phyloP scores from a whole-genome alignment of 441 rosid genomes.

The California macrophylla region DNA sequence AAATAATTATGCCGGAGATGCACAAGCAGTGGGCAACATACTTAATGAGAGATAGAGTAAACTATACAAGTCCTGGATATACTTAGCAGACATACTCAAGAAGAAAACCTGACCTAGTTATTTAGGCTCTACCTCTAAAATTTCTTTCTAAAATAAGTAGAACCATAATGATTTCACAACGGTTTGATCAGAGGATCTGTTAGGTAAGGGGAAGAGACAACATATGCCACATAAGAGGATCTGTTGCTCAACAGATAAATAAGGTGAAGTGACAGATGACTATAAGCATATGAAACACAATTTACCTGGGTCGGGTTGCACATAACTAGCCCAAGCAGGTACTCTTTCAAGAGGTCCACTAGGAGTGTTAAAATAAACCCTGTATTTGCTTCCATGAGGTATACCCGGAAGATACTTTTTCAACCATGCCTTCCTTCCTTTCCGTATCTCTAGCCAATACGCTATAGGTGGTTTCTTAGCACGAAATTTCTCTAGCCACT shows the following conservation, averaged over 20 bases:
- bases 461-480: conserved; percentile 68
- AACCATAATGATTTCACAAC: neutral
- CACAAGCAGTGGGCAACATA: neutral
- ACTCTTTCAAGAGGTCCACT: conserved; percentile 82
- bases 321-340: conserved; percentile 96
- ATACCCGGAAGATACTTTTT: conserved; percentile 69
- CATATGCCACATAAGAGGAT: neutral
- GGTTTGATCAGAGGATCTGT: no score
- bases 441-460: conserved; percentile 89
- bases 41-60: conserved; percentile 1
- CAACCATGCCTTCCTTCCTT: conserved; percentile 89
- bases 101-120: neutral
- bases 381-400: conserved; percentile 93
- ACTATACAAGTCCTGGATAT: neutral
- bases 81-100: neutral
- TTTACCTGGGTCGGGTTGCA: conserved; percentile 63
- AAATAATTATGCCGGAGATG: neutral
- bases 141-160: neutral
- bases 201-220: neutral
- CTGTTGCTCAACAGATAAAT: neutral
- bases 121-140: neutral
- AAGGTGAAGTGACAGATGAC: conserved; percentile 17
- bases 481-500: conserved; percentile 58
- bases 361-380: conserved; percentile 84
- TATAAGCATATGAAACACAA: conserved; percentile 13